Evolutionary conservation across 768 basidiomycete genomes (phyloP).

Genomic region (Dioszegia hungarica): DNA sequence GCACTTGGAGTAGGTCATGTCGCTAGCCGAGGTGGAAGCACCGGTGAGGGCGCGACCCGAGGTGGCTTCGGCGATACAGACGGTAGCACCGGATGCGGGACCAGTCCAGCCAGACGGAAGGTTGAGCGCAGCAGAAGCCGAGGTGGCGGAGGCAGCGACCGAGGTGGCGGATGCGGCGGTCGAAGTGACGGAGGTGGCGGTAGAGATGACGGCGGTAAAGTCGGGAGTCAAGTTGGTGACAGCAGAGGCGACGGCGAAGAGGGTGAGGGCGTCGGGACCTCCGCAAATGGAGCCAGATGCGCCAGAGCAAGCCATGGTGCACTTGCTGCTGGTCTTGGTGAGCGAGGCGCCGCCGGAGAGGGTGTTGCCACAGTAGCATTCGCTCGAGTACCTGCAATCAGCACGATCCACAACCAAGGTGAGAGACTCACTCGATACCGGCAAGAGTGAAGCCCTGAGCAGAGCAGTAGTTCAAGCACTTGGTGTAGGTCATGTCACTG

Average conservation of each 20-base stretch:
- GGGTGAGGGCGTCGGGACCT: constrained; percentile 18
- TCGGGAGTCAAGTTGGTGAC: constrained; percentile 1
- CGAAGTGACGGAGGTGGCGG: constrained; percentile 1
- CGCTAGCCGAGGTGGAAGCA: constrained; percentile 3
- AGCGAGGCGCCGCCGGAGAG: constrained; percentile 21
- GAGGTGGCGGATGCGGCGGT: constrained; percentile 4
- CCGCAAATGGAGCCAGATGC: constrained; percentile 21
- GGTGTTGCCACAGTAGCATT: constrained; percentile 36
- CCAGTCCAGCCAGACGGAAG: constrained; percentile 2
- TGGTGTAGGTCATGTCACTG: constrained; percentile 25
- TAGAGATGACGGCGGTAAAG: not conserved
- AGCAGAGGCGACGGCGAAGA: constrained; percentile 8
- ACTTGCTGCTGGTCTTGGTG: constrained; percentile 7
- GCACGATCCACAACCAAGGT: no score
- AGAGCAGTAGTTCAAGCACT: constrained; percentile 29
- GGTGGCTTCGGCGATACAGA: constrained; percentile 14
- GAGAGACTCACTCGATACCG: constrained; percentile 23
- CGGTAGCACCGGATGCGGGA: not conserved
- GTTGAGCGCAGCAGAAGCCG: constrained; percentile 11
- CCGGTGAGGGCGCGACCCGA: constrained; percentile 36
- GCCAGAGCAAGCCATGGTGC: constrained; percentile 36
- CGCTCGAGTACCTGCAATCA: constrained; percentile 15
- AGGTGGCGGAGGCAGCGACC: not conserved
- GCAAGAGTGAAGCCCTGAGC: constrained; percentile 24
- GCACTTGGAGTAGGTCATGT: constrained; percentile 35